These are phyloP conservation scores for Mytilinidion resinicola DNA, from an alignment of 495 filamentous ascomycete genomes.

Conservation along the genomic window DNA sequence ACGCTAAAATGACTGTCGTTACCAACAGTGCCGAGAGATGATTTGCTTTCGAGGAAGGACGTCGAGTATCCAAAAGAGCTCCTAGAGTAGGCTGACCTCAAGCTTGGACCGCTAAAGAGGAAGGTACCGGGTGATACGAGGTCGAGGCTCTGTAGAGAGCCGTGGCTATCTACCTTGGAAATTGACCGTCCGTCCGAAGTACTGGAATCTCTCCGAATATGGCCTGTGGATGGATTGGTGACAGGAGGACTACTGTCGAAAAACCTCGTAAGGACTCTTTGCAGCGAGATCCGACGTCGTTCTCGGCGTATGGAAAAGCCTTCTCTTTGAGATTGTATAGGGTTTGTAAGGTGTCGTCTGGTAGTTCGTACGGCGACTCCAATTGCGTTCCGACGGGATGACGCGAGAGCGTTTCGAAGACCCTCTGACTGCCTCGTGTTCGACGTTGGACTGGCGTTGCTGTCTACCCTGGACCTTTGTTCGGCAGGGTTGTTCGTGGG, in stretches of 20 bases:
- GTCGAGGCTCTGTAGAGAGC: constrained; percentile 24
- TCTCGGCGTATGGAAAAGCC: constrained; percentile 11
- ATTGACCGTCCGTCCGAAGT: constrained; percentile 11
- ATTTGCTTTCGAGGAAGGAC: constrained; percentile 12
- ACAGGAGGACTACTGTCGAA: constrained; percentile 6
- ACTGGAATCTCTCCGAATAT: constrained; percentile 1
- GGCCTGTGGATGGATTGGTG: background rate
- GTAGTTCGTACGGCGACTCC: background rate
- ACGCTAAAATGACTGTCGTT: constrained; percentile 5
- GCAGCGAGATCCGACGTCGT: constrained; percentile 10
- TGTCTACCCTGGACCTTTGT: background rate
- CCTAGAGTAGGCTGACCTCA: constrained; percentile 13
- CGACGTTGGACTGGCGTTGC: background rate
- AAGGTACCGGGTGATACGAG: constrained; percentile 27
- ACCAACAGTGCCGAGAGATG: background rate
- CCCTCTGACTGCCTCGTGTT: constrained; percentile 11
- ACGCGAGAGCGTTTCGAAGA: constrained; percentile 10
- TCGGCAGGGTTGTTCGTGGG: background rate
- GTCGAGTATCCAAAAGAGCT: constrained; percentile 10
- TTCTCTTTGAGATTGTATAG: constrained; percentile 3
- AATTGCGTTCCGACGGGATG: background rate
- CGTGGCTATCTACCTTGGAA: background rate
- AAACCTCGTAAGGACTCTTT: constrained; percentile 14
- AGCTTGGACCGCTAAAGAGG: constrained; percentile 28
- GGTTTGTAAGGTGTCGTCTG: constrained; percentile 2